Evolutionary conservation across 129 eudicot species (phyloP).

Genomic region (Pittosporum tobira): DNA sequence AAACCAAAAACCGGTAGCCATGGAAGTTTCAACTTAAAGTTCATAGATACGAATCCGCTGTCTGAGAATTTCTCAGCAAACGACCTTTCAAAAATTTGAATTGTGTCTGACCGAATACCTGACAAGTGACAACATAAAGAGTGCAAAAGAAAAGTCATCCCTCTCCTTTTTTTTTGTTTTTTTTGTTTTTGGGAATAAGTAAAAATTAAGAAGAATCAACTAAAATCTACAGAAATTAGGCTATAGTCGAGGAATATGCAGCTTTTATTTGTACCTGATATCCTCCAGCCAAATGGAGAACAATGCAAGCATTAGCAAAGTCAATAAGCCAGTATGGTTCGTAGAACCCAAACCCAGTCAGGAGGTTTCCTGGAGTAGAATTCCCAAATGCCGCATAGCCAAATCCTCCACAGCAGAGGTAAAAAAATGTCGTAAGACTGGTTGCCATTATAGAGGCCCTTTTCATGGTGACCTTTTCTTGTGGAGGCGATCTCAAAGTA

Average conservation of each 20-base stretch:
- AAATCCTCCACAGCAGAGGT: conserved; percentile 64
- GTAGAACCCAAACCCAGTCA: conserved; percentile 78
- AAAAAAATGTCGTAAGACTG: conserved; percentile 41
- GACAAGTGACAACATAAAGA: no score
- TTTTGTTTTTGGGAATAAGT: no score
- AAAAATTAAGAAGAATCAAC: no score
- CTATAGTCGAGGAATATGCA: background rate
- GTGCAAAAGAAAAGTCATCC: conserved; percentile 1
- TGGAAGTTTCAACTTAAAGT: conserved; percentile 21
- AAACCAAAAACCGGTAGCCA: conserved; percentile 27
- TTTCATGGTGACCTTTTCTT: conserved; percentile 64
- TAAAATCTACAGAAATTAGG: background rate
- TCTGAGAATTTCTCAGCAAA: conserved; percentile 38
- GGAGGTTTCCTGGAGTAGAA: conserved; percentile 67
- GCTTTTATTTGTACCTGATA: conserved; percentile 48
- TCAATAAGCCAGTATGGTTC: conserved; percentile 86
- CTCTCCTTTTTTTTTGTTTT: no score
- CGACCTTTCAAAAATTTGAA: conserved; percentile 54
- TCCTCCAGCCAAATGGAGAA: conserved; percentile 73
- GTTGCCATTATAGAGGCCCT: conserved; percentile 51
- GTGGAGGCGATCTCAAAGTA: conserved; percentile 68
- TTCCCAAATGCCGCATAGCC: conserved; percentile 90
- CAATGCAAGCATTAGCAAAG: conserved; percentile 66
- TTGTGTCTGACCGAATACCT: conserved; percentile 64
- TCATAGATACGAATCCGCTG: conserved; percentile 21